phyloP scores from a whole-genome alignment of 257 asterid species.

The Ilex asprella region DNA sequence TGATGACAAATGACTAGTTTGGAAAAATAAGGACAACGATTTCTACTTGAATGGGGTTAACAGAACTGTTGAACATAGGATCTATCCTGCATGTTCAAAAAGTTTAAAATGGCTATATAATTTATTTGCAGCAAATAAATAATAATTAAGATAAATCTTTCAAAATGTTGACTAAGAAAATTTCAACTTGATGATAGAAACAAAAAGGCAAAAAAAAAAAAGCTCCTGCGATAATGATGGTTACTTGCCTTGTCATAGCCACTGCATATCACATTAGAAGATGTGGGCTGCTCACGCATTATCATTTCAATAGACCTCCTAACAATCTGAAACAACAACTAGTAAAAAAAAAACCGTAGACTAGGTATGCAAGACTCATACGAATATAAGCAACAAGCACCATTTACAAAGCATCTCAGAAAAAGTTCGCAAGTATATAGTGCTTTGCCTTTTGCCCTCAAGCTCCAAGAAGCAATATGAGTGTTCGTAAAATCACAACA shows the following conservation, averaged over 20 bases:
- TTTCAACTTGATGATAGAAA: neutral
- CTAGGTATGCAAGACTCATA: slow-evolving; percentile 1
- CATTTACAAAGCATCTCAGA: neutral
- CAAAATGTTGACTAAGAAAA: neutral
- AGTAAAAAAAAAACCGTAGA: neutral
- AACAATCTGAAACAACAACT: slow-evolving; percentile 43
- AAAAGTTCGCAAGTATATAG: too few species aligned
- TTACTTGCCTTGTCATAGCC: slow-evolving; percentile 49
- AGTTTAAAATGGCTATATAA: too few species aligned
- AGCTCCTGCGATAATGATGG: neutral
- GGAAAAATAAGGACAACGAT: too few species aligned
- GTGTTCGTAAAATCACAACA: too few species aligned
- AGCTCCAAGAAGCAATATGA: too few species aligned
- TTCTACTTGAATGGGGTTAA: too few species aligned
- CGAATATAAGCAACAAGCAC: neutral
- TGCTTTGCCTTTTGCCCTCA: too few species aligned
- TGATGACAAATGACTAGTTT: too few species aligned
- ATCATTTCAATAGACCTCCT: slow-evolving; percentile 58
- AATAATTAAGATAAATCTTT: neutral
- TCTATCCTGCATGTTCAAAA: too few species aligned
- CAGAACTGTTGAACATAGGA: too few species aligned
- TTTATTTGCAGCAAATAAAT: too few species aligned
- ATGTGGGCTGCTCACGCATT: neutral
- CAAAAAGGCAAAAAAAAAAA: neutral
- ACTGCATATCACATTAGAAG: slow-evolving; percentile 53